Percentiles rank a stretch among this genome's conserved stretches.
These are phyloP conservation scores for Aspergillus indologenus DNA, from an alignment of 495 filamentous ascomycete genomes.

Conservation along the genomic window DNA sequence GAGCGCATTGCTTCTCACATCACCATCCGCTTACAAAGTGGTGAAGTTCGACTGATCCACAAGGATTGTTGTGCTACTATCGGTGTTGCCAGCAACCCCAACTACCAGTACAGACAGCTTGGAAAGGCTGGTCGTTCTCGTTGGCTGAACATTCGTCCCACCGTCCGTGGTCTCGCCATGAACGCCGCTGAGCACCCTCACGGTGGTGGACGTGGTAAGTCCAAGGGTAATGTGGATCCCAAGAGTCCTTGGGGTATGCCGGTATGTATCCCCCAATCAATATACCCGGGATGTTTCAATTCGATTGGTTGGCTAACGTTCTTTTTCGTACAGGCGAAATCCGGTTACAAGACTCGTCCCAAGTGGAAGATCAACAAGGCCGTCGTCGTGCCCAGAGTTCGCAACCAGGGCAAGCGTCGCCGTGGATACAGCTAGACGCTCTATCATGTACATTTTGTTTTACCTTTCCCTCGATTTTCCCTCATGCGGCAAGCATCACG, in stretches of 20 bases:
- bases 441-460: background rate
- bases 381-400: slow-evolving; percentile 68
- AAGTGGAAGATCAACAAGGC: slow-evolving; percentile 76
- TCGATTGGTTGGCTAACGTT: slow-evolving; percentile 17
- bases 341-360: slow-evolving; percentile 90
- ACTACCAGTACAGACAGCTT: slow-evolving; percentile 82
- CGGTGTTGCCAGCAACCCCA: slow-evolving; percentile 87
- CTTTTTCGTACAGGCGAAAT: slow-evolving; percentile 65
- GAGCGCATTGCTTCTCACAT: slow-evolving; percentile 64
- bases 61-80: slow-evolving; percentile 92
- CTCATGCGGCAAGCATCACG: slow-evolving; percentile 4
- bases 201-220: slow-evolving; percentile 97
- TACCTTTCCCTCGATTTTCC: background rate
- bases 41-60: slow-evolving; percentile 82
- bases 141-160: slow-evolving; percentile 91
- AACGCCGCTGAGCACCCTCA: slow-evolving; percentile 96
- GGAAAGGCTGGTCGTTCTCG: slow-evolving; percentile 91
- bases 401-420: slow-evolving; percentile 72
- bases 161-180: slow-evolving; percentile 96
- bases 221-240: slow-evolving; percentile 93
- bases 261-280: slow-evolving; percentile 54
- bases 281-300: slow-evolving; percentile 1
- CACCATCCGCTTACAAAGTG: slow-evolving; percentile 81
- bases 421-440: slow-evolving; percentile 43
- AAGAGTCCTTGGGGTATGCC: slow-evolving; percentile 94